Percentiles rank a stretch among this genome's conserved stretches.
Evolutionary conservation across 169 alveolate species (phyloP).

Genomic region (Toxoplasma gondii): DNA sequence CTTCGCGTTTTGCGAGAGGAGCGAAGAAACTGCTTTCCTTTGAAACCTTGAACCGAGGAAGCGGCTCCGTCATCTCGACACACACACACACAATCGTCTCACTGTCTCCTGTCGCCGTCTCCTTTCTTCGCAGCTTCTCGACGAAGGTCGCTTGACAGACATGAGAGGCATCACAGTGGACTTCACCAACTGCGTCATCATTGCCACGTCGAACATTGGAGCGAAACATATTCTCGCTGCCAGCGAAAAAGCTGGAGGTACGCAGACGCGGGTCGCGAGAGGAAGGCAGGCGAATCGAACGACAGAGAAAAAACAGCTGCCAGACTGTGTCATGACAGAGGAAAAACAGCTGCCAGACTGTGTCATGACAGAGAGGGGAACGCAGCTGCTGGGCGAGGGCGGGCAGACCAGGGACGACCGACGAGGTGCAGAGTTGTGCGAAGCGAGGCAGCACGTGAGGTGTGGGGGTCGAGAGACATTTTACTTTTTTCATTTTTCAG

Average conservation of each 20-base stretch:
- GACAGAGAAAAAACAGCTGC: no score
- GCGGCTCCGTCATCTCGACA: no score
- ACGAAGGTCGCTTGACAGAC: conserved; percentile 91
- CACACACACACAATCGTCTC: not conserved
- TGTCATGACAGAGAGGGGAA: not conserved
- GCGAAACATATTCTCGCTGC: conserved; percentile 72
- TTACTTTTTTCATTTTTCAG: no score
- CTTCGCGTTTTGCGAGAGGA: no score
- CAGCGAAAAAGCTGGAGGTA: conserved; percentile 50
- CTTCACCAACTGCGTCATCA: conserved; percentile 83
- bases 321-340: not conserved
- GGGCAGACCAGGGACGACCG: no score
- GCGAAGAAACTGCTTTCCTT: no score
- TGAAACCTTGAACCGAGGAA: no score
- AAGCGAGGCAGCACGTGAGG: no score
- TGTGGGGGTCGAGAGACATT: no score
- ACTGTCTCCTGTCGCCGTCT: not conserved
- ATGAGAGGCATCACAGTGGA: conserved; percentile 86
- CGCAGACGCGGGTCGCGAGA: no score
- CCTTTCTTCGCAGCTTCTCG: conserved; percentile 68
- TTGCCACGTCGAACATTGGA: conserved; percentile 90
- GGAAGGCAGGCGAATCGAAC: not conserved
- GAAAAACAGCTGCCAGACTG: not conserved
- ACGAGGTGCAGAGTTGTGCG: no score
- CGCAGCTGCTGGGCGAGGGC: no score